A percentile compares a stretch with the other conserved stretches of the same genome.
Evolutionary conservation across 208 protist genomes (phyloP).

Genomic region (Acanthamoeba royreba): DNA sequence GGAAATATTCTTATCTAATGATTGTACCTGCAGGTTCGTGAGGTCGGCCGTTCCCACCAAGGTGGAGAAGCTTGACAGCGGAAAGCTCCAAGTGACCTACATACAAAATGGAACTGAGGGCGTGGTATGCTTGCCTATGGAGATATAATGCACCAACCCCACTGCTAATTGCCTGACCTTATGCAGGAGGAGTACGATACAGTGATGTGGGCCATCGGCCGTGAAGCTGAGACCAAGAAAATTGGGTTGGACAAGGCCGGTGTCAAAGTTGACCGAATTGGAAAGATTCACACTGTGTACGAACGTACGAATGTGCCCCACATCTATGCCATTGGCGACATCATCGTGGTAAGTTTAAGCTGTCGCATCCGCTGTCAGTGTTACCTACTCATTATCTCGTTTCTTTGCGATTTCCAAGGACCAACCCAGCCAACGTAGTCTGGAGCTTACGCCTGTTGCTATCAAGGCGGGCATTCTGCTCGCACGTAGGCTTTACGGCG

Average conservation of each 20-base stretch:
- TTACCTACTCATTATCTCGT: not conserved
- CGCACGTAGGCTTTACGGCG: constrained; percentile 74
- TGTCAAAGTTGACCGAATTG: constrained; percentile 45
- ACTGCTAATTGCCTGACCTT: not conserved
- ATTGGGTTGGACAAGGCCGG: constrained; percentile 77
- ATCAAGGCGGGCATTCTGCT: constrained; percentile 85
- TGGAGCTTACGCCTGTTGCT: constrained; percentile 88
- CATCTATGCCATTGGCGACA: constrained; percentile 88
- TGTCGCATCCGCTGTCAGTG: not conserved
- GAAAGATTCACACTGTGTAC: constrained; percentile 23
- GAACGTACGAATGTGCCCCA: constrained; percentile 81
- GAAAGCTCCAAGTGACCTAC: not conserved
- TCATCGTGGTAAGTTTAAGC: constrained; percentile 60
- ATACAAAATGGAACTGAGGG: not conserved
- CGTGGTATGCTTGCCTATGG: not conserved
- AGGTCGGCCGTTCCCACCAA: not conserved
- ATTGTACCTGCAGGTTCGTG: not conserved
- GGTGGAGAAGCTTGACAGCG: constrained; percentile 12
- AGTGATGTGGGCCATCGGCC: constrained; percentile 85
- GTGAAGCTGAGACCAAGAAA: constrained; percentile 63
- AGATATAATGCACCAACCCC: not conserved
- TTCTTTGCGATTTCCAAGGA: not conserved
- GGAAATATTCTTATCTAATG: not conserved
- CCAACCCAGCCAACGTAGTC: not conserved
- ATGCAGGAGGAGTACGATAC: constrained; percentile 82